Evolutionary conservation across 108 stramenopile species (phyloP).

Genomic region (Cylindrotheca fusiformis): DNA sequence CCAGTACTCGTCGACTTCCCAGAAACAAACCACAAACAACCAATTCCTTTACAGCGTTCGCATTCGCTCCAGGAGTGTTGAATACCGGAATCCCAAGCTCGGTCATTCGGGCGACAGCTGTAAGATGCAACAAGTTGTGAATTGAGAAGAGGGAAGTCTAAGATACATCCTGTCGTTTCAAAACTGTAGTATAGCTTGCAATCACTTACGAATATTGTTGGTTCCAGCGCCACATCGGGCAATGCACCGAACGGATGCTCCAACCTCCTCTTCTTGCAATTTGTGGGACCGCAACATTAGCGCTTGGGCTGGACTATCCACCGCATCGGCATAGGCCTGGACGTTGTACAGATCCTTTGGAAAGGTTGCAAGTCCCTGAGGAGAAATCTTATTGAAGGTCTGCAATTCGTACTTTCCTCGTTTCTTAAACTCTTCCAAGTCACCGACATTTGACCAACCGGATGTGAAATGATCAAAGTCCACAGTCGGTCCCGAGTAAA

Average conservation of each 20-base stretch:
- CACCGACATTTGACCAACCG: constrained; percentile 33
- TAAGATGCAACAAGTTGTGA: constrained; percentile 26
- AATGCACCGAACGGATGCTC: constrained; percentile 49
- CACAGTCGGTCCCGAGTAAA: constrained; percentile 20
- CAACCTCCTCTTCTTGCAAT: constrained; percentile 59
- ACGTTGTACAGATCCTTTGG: constrained; percentile 41
- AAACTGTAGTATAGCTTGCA: too few relatives aligned
- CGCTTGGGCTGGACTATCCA: constrained; percentile 52
- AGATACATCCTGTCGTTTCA: too few relatives aligned
- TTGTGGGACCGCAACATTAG: constrained; percentile 71
- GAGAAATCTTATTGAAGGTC: constrained; percentile 74
- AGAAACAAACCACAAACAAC: constrained; percentile 67
- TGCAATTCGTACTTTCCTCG: constrained; percentile 51
- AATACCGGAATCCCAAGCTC: constrained; percentile 84
- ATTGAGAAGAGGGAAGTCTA: too few relatives aligned
- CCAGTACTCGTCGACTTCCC: constrained; percentile 56
- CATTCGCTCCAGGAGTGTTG: constrained; percentile 89
- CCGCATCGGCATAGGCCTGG: constrained; percentile 25
- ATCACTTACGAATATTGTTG: constrained; percentile 45
- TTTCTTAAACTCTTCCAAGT: constrained; percentile 25
- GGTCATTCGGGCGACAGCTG: constrained; percentile 65
- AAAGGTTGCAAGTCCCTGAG: constrained; percentile 39
- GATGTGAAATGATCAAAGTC: constrained; percentile 39
- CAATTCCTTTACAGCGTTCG: constrained; percentile 82
- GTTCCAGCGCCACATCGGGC: constrained; percentile 83